phyloP scores from a whole-genome alignment of 2,329 filamentous ascomycete species.

The Cladosporium sp. region DNA sequence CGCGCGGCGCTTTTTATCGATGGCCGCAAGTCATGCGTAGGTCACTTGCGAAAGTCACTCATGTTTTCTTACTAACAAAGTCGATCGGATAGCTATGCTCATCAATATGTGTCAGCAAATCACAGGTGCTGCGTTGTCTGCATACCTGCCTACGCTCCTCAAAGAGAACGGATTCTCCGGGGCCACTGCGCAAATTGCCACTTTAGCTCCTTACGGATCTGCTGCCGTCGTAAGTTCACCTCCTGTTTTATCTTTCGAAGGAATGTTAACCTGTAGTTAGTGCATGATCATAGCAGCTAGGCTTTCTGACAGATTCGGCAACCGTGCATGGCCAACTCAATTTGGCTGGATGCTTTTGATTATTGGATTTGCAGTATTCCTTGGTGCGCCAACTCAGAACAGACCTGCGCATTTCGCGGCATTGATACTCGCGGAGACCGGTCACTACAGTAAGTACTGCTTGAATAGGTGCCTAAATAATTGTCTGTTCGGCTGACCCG shows the following conservation, averaged over 20 bases:
- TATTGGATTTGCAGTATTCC: constrained; percentile 11
- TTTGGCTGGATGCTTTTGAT: constrained; percentile 14
- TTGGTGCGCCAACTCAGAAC: constrained; percentile 11
- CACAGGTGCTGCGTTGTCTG: constrained; percentile 13
- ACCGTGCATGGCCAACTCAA: constrained; percentile 13
- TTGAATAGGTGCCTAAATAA: neutral
- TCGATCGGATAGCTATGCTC: constrained; percentile 8
- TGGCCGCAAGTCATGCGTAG: constrained; percentile 14
- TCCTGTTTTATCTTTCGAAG: neutral
- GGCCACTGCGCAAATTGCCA: constrained; percentile 13
- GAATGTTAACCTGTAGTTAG: neutral
- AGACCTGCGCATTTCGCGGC: constrained; percentile 13
- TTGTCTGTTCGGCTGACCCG: neutral
- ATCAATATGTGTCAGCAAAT: constrained; percentile 15
- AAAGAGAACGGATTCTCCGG: constrained; percentile 12
- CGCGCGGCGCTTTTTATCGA: constrained; percentile 13
- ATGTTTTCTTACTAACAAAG: no score
- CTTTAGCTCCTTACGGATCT: constrained; percentile 10
- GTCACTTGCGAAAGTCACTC: neutral
- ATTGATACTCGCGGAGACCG: constrained; percentile 12
- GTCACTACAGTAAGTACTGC: constrained; percentile 12
- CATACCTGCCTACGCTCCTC: constrained; percentile 13
- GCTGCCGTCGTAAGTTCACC: constrained; percentile 8
- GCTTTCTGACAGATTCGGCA: constrained; percentile 9
- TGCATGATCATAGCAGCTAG: constrained; percentile 13